Percentiles rank a stretch among this genome's conserved stretches.
These are phyloP conservation scores for Botrytis galanthina DNA, from an alignment of 2,329 filamentous ascomycete species.

Conservation along the genomic window DNA sequence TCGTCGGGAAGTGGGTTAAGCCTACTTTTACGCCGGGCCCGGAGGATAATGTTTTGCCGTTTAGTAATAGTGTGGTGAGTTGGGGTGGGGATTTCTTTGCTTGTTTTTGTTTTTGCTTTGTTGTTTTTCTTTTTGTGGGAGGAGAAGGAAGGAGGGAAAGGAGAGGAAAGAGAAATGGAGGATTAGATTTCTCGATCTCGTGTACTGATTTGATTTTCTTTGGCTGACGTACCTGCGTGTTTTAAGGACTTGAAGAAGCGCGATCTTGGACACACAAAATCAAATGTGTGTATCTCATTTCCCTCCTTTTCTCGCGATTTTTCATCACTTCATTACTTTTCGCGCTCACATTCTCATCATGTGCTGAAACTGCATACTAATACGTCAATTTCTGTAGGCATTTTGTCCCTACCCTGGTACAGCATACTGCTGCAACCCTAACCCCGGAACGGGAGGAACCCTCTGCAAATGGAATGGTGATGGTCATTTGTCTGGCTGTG, in stretches of 20 bases:
- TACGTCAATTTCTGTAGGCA: neutral
- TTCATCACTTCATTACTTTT: neutral
- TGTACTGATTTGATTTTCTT: neutral
- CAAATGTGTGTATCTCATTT: neutral
- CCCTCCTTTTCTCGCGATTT: too few relatives aligned
- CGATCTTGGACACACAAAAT: neutral
- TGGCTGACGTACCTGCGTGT: neutral
- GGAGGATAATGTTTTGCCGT: neutral
- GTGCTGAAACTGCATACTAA: neutral
- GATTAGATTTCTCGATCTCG: too few relatives aligned
- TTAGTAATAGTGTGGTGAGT: slow-evolving; percentile 16
- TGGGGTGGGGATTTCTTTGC: neutral
- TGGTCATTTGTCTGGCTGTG: neutral
- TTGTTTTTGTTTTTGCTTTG: neutral
- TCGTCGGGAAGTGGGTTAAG: neutral
- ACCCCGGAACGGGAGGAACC: neutral
- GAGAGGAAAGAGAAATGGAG: too few relatives aligned
- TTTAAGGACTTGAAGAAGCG: neutral
- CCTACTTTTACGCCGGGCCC: neutral
- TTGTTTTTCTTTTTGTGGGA: neutral
- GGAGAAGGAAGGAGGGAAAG: neutral
- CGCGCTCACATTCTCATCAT: neutral
- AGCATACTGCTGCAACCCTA: slow-evolving; percentile 4
- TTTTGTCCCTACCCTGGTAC: slow-evolving; percentile 6
- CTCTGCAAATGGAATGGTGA: slow-evolving; percentile 14